Evolutionary conservation across 768 basidiomycete species (phyloP), one percentile per base, ranked within the genome.

Genomic region (Termitomyces sp.): DNA sequence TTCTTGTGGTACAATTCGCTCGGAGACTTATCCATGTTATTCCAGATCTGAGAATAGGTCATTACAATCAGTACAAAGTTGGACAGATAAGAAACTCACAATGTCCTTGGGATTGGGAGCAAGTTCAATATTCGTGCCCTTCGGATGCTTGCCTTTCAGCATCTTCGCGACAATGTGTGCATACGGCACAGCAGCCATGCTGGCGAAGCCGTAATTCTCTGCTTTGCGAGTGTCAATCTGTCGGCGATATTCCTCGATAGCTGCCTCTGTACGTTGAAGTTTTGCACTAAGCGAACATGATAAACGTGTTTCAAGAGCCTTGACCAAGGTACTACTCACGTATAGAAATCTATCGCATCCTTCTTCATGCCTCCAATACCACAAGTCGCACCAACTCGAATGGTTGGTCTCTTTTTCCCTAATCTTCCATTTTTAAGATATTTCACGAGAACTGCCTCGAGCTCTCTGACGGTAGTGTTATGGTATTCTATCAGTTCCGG

Each of bases 291-390:
- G 65, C 60, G 41, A 36, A 47, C 66, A 50, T 52, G n/a, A 33
- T 9, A 50, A 31, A 58, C 52, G 47, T n/a, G 5, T 30, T 51
- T 4, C 27, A 41, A 30, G 52, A 31, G 27, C 27, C 12, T 42
- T 20, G 15, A 50, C 15, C 20, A 31, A 45, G 45, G 46, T 31
- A 80, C 91, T 31, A 80, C 91, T 65, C 67, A 93, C 91, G 89
- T 92, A 72, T 95, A 94, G 70, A 86, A 92, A 52, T 98, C 92
- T 65, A 98, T 98, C 2, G 95, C 93, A 71, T 98, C 96, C 73
- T 80, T 87, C 73, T 85, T 93, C 54, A 77, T 73, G 0, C 95
- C 95, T 11, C 96, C 95, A 60, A 88, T 82, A 0, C 95, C 92
- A 66, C 92, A 74, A 58, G 81, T 86, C 2, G 88, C 91, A 18